Evolutionary conservation across 169 alveolate genomes (phyloP), one percentile per base, ranked within the genome.

Genomic region (Sarcocystis neurona): DNA sequence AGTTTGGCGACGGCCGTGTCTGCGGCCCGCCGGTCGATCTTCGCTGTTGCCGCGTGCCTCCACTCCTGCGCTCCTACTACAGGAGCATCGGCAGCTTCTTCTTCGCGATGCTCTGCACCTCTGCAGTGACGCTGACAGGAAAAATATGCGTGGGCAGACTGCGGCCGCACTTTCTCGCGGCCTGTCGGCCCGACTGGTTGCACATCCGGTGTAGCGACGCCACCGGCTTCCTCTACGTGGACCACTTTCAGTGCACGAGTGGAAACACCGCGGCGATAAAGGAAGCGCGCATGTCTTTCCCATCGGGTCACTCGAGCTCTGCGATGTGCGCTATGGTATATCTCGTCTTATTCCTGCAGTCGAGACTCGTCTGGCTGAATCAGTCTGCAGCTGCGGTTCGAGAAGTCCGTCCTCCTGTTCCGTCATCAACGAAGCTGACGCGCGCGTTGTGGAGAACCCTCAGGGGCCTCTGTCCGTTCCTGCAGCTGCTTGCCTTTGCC

Each of bases 261-360:
- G 30, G 80, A 56, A 82, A 87, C 50, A 63, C 27, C 32, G 91
- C 50, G 1, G 91, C 91, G 0, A 87, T 87, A 3, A 74, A 60
- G 82, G 91, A 87, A 34, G 91, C 91, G 1, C 91, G 91, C 32
- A 80, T 87, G 66, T 74, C 87, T 32, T 87, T 87, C 56, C 82
- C 82, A 30, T 87, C 91, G 0, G 82, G 80, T n/a, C 91, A 87
- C 58, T 74, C 87, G 72, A 87, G 91, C 87, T 77, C 66, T 15
- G 39, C 85, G 15, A 77, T 68, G 70, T 87, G 87, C 78, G 77
- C 87, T 0, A 87, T 87, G 91, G 5, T 87, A 1, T 87, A 87
- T 82, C 70, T 84, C 27, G 30, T 77, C 44, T 39, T 87, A 12
- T 87, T 77, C 78, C 63, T 87, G 72, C 91, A 87, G 91, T 87